phyloP scores from a whole-genome alignment of 768 basidiomycete species.

The Lactifluus echinatus region DNA sequence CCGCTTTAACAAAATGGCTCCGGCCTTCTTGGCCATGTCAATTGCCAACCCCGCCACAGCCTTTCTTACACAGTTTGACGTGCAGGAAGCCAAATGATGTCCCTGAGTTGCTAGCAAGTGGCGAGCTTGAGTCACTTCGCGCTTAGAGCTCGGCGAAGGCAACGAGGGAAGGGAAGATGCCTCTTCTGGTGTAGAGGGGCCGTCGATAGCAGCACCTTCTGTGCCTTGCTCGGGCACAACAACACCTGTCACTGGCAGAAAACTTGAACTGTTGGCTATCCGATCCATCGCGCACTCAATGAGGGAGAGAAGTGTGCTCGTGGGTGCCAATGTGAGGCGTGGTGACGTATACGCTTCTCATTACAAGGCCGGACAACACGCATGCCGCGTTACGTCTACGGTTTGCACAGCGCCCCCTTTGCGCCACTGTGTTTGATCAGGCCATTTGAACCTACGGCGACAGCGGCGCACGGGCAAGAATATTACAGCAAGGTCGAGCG shows the following conservation, averaged over 20 bases:
- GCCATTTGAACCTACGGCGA: background rate
- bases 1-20: background rate
- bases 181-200: conserved; percentile 1
- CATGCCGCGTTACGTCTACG: background rate
- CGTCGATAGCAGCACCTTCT: background rate
- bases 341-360: background rate
- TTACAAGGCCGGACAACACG: background rate
- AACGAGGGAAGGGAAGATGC: background rate
- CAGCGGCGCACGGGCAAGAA: background rate
- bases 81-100: background rate
- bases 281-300: background rate
- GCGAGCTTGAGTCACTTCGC: background rate
- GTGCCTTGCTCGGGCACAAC: background rate
- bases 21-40: background rate
- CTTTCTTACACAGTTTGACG: too few species aligned
- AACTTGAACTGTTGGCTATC: background rate
- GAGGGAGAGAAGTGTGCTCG: background rate
- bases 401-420: background rate
- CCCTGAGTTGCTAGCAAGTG: background rate
- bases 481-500: background rate
- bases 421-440: background rate
- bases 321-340: background rate
- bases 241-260: background rate
- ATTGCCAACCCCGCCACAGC: background rate
- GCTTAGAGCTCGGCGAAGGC: background rate